Conservation (phyloP, 176 grass and related monocot genomes). For the Canna indica region DNA sequence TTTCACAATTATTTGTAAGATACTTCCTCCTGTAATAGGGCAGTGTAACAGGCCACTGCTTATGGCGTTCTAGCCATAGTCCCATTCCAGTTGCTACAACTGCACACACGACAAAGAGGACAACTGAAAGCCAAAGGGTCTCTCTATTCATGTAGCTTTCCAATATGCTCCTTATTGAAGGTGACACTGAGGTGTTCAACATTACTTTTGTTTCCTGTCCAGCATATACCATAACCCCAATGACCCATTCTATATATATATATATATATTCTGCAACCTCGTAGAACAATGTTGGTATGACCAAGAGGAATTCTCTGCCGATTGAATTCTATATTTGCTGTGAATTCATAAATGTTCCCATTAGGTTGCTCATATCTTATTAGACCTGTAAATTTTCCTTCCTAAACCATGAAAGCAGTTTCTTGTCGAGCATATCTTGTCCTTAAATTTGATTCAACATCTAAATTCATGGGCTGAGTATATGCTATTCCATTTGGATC, state of each 20-base stretch:
- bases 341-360: slow-evolving; percentile 98
- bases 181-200: slow-evolving; percentile 90
- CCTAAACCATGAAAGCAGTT: slow-evolving; percentile 47
- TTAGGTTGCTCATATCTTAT: slow-evolving; percentile 94
- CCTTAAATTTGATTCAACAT: slow-evolving; percentile 96
- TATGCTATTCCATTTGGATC: slow-evolving; percentile 98
- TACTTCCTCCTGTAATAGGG: slow-evolving; percentile 97
- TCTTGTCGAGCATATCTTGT: slow-evolving; percentile 98
- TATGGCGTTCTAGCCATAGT: slow-evolving; percentile 73
- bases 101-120: slow-evolving; percentile 86
- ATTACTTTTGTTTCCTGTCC: slow-evolving; percentile 99
- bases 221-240: slow-evolving; percentile 90
- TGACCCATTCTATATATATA: slow-evolving; percentile 90
- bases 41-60: slow-evolving; percentile 61
- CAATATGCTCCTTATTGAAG: slow-evolving; percentile 91
- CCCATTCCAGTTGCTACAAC: slow-evolving; percentile 98
- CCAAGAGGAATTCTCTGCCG: slow-evolving; percentile 74
- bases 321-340: slow-evolving; percentile 86
- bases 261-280: slow-evolving; percentile 95
- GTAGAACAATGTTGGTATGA: slow-evolving; percentile 88
- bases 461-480: slow-evolving; percentile 99
- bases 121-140: slow-evolving; percentile 94
- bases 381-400: slow-evolving; percentile 47
- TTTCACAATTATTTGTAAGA: slow-evolving; percentile 50
- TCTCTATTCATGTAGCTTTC: slow-evolving; percentile 99